A percentile compares a stretch with the other conserved stretches of the same genome.
These are phyloP conservation scores for Populus tremula DNA, from an alignment of 345 rosid species.

Conservation along the genomic window DNA sequence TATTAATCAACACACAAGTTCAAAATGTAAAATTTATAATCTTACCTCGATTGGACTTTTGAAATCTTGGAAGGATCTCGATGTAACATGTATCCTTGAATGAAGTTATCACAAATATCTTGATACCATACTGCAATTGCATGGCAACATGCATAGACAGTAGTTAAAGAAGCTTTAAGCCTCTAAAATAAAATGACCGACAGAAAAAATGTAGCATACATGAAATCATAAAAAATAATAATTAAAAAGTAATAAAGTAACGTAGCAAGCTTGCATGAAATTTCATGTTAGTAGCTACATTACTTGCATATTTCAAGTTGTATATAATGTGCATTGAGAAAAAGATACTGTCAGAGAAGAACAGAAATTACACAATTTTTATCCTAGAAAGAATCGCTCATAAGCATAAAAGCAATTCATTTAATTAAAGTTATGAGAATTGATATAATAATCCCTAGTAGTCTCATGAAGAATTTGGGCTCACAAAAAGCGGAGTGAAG, in stretches of 20 bases:
- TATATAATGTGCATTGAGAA: background rate
- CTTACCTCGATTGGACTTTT: constrained; percentile 74
- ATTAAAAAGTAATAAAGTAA: background rate
- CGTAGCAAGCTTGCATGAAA: background rate
- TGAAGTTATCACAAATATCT: constrained; percentile 84
- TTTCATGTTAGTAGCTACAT: background rate
- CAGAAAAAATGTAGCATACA: background rate
- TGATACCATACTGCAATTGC: constrained; percentile 73
- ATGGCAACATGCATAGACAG: background rate
- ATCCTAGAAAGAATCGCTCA: background rate
- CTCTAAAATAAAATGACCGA: background rate
- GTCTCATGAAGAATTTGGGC: background rate
- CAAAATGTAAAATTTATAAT: background rate
- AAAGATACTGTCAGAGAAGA: background rate
- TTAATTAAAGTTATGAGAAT: background rate
- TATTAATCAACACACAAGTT: background rate
- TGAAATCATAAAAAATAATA: background rate
- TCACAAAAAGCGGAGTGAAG: background rate
- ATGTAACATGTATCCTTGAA: constrained; percentile 87
- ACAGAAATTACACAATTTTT: background rate
- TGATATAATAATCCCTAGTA: background rate
- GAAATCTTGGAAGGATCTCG: constrained; percentile 71
- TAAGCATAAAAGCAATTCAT: background rate
- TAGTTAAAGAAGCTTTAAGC: background rate
- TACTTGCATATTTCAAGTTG: background rate